Percentiles rank a stretch among this genome's conserved stretches.
Evolutionary conservation across 768 basidiomycete genomes (phyloP).

Genomic region (Calocybe indica): DNA sequence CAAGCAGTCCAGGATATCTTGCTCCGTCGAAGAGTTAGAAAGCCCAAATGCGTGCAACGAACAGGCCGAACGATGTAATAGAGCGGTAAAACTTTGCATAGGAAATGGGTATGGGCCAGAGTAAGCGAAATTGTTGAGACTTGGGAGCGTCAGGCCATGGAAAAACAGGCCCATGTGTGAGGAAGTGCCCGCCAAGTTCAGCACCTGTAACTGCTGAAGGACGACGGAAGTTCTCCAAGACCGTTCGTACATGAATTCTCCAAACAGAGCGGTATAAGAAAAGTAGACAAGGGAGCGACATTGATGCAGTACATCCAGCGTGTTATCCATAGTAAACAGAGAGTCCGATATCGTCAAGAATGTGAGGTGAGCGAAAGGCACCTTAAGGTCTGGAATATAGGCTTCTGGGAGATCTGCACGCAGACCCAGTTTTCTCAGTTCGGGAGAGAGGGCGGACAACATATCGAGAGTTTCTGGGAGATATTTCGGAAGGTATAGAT

Average conservation of each 20-base stretch:
- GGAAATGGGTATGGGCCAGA: neutral
- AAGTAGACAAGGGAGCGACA: conserved; percentile 4
- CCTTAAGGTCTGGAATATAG: neutral
- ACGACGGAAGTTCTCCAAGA: neutral
- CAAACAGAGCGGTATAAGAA: neutral
- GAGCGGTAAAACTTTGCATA: neutral
- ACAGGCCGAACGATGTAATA: neutral
- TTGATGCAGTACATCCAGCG: conserved; percentile 3
- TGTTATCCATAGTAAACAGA: conserved; percentile 3
- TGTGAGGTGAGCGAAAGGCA: conserved; percentile 2
- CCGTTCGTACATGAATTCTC: neutral
- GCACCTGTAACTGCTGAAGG: neutral
- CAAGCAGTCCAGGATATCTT: neutral
- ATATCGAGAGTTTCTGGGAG: neutral
- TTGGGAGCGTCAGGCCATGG: neutral
- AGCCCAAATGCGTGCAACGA: neutral
- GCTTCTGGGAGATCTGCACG: conserved; percentile 2
- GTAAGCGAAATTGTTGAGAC: neutral
- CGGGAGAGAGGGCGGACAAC: conserved; percentile 1
- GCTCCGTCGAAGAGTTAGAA: neutral
- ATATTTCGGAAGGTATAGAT: conserved; percentile 1
- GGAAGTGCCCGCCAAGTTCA: neutral
- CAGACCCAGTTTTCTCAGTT: neutral
- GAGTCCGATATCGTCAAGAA: neutral
- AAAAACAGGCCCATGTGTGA: neutral